phyloP scores from a whole-genome alignment of 2,329 filamentous ascomycete genomes.

The Neonectria punicea region DNA sequence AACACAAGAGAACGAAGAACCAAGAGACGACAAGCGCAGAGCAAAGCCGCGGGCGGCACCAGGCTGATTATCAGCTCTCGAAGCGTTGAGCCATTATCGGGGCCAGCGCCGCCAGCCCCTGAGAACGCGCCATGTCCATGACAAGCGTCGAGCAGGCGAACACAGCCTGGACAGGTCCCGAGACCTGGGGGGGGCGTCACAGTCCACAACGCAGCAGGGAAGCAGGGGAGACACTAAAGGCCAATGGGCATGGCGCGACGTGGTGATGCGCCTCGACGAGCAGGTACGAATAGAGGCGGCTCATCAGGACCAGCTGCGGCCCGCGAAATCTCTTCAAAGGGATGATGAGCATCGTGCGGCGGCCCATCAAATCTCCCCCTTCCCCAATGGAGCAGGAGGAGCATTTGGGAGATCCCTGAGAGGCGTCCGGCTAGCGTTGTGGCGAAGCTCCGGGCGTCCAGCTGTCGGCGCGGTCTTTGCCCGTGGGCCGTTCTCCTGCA shows the following conservation, averaged over 20 bases:
- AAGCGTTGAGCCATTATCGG: conserved; percentile 4
- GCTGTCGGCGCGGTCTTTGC: not conserved
- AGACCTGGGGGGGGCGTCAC: not conserved
- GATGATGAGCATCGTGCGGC: conserved; percentile 18
- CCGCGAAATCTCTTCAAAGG: conserved; percentile 22
- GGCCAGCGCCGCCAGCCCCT: not conserved
- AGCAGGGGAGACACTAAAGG: not conserved
- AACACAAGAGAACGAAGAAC: not conserved
- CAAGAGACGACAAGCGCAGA: not conserved
- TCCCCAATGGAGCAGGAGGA: conserved; percentile 23
- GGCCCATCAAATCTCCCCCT: conserved; percentile 13
- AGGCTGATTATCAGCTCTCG: not conserved
- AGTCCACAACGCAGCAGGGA: not conserved
- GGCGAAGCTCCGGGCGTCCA: conserved; percentile 5
- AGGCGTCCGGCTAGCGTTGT: conserved; percentile 19
- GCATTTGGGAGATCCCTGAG: not conserved
- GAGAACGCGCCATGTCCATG: not conserved
- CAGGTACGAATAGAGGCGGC: not conserved
- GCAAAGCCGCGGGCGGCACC: not conserved
- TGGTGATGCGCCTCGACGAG: not conserved
- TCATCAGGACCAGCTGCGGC: not conserved
- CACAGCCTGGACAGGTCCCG: not conserved
- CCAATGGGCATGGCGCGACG: not conserved
- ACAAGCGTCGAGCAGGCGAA: not conserved
- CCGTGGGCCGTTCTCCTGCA: not conserved